Base-by-base conservation (phyloP, 148 eudicot species). In the Nepenthes gracilis region DNA sequence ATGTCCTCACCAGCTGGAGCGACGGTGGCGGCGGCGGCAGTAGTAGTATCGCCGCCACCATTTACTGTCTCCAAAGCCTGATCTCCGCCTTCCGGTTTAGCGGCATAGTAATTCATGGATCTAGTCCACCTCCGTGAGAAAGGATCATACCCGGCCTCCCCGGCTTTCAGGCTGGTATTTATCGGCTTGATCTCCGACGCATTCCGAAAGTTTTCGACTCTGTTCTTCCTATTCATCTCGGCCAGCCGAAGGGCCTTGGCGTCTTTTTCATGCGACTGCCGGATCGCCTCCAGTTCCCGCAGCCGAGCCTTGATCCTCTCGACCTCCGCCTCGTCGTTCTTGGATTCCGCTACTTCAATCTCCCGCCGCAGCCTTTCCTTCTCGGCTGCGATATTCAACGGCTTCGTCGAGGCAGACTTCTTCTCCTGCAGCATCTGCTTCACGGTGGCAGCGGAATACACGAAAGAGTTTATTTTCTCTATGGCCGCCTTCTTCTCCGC, bases 71-170 rank as follows among this genome's bases (percentile, higher is more conserved):
- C 64, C 1, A 9, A 66, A 2, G 43, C 79, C 33, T 51, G 75
- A 35, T 65, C 77, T 57, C 69, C 96, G 10, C 62, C 86, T 54
- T 58, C 57, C 8, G 62, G 12, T 45, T 81, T 79, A 14, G 86
- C 70, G 33, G 80, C 64, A 47, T 85, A 92, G 65, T 92, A 92
- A 69, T 92, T 92, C 66, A 67, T 82, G 5, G 99, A 93, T 70
- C 95, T 66, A 34, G 99, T 93, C 99, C 99, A 93, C 62, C 99
- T 85, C 69, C 99, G 86, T 2, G 99, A 93, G 71, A 93, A 93
- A 5, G 99, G 99, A 60, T 93, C 99, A 64, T 93, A 93, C 58
- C 99, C 99, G 0, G 99, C 97, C 67, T 93, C 92, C 33, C 99
- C 99, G 1, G 85, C 81, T 75, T 93, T 93, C 58, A 88, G 76